phyloP scores from a whole-genome alignment of 2,329 filamentous ascomycete species.

The Pseudogymnoascus sp. region DNA sequence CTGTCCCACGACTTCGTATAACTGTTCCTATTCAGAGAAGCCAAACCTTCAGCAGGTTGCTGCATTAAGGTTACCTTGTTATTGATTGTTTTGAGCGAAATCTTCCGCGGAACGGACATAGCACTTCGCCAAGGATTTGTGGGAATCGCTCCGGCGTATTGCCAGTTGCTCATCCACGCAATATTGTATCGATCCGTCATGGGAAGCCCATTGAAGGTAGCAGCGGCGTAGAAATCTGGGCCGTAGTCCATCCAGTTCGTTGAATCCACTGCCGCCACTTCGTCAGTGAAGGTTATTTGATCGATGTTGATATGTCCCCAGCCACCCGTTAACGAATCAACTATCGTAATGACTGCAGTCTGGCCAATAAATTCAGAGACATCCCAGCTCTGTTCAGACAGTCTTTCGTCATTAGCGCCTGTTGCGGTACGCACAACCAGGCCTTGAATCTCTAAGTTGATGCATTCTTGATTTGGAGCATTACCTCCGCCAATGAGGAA shows the following conservation, averaged over 20 bases:
- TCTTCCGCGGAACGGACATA: constrained; percentile 41
- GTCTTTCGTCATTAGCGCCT: no score
- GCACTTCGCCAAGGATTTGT: constrained; percentile 45
- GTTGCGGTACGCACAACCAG: no score
- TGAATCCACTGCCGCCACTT: constrained; percentile 30
- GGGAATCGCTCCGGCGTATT: constrained; percentile 46
- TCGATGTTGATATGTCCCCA: no score
- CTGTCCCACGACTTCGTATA: neutral
- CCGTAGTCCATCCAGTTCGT: constrained; percentile 51
- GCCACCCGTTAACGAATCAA: no score
- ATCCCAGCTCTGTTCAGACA: no score
- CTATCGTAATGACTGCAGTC: no score
- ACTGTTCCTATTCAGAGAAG: neutral
- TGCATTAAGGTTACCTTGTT: neutral
- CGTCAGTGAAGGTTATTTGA: no score
- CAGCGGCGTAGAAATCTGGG: neutral
- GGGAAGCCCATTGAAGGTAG: constrained; percentile 17
- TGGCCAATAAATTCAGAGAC: no score
- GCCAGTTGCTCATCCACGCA: constrained; percentile 52
- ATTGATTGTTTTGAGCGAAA: constrained; percentile 27
- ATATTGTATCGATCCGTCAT: constrained; percentile 32
- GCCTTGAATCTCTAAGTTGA: no score
- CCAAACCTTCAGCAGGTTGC: neutral
- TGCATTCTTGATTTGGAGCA: no score
- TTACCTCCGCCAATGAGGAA: no score